Base-by-base conservation (phyloP, 1,284 basidiomycete genomes). In the Fistulina hepatica region DNA sequence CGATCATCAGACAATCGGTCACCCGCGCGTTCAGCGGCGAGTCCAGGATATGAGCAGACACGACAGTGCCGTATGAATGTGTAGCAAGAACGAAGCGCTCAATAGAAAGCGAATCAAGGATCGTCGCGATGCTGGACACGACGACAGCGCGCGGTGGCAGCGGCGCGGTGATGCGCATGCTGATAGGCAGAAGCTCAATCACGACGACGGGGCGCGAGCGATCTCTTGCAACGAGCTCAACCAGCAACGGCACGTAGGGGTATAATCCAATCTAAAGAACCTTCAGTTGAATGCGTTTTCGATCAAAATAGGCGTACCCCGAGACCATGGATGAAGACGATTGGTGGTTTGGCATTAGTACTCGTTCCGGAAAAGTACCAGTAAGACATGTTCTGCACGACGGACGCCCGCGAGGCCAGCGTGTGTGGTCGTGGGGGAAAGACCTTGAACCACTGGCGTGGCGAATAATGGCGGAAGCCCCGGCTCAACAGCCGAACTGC, bases 241-340 rank as follows among this genome's bases (percentile, higher is more conserved):
- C 48, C 34, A 81, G 47, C 47, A 78, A 71, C 2, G 61, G 50
- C 2, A 60, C 36, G 43, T 81, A 80, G 0, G 75, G 68, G 49
- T 64, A 68, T 25, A 79, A 54, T 15, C 77, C 78, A 38, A 81
- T 76, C 75, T 75, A 41, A 26, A 15, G 17, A 16, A 34, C 32
- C 21, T 23, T 23, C 37, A 17, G 39, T 35, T 17, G 32, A 6
- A 15, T 22, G 28, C 26, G 15, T 7, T 9, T 20, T 20, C 12
- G 20, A 28, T 21, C 10, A 24, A 17, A 25, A 31, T 40, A 24
- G 6, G 61, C 71, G 11, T 55, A 78, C 73, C 5, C 77, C 78
- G 17, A 80, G 72, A 9, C 76, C 78, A 42, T 81, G 77, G 1
- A 81, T 50, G 48, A 81, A 77, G 8, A 80, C 50, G 9, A 81